phyloP scores from a whole-genome alignment of 148 eudicot genomes.

The Diospyros kaki region DNA sequence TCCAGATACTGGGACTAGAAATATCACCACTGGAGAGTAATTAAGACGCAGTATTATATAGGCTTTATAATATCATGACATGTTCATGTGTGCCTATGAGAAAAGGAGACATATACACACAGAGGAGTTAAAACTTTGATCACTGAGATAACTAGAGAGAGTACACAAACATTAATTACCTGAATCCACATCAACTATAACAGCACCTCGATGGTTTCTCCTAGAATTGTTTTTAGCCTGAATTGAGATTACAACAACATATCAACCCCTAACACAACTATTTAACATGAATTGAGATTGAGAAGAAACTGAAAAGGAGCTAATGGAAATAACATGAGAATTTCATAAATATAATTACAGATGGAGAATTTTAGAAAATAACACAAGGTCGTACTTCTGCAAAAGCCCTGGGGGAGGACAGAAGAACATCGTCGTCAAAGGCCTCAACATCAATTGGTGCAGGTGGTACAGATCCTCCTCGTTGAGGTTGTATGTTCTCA shows the following conservation, averaged over 20 bases:
- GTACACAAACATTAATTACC: constrained; percentile 30
- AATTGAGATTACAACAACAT: neutral
- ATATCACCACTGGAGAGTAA: neutral
- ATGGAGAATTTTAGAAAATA: neutral
- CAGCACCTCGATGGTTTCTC: constrained; percentile 44
- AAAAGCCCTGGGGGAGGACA: constrained; percentile 76
- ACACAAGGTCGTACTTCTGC: constrained; percentile 45
- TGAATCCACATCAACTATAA: constrained; percentile 66
- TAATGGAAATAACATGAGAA: neutral
- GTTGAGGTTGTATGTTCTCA: constrained; percentile 26
- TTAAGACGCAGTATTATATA: neutral
- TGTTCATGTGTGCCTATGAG: neutral
- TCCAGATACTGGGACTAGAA: neutral
- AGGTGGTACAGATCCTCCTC: constrained; percentile 29
- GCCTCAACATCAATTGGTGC: constrained; percentile 72
- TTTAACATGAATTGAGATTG: neutral
- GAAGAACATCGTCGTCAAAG: constrained; percentile 72
- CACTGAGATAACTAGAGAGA: neutral
- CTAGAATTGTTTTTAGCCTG: constrained; percentile 79
- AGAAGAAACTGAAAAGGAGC: constrained; percentile 2
- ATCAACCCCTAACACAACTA: too few relatives aligned
- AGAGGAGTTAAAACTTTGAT: neutral
- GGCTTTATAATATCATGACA: neutral
- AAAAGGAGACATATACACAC: neutral
- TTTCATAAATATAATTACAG: neutral